A percentile compares a stretch with the other conserved stretches of the same genome.
Evolutionary conservation across 306 rosid genomes (phyloP).

Genomic region (Abrus pulchellus): DNA sequence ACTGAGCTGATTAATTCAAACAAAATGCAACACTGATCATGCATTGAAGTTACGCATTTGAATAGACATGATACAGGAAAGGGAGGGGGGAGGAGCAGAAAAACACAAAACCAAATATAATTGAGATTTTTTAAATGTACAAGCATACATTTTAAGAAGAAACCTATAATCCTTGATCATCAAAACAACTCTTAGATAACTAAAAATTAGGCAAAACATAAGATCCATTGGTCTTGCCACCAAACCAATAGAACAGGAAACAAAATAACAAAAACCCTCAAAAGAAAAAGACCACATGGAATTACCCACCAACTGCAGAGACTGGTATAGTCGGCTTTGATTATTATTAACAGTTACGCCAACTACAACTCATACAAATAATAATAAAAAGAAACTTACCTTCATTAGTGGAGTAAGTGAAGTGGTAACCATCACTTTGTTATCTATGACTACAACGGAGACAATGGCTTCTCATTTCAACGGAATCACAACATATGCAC

Average conservation of each 20-base stretch:
- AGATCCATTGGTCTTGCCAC: constrained; percentile 2
- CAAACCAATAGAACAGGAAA: not conserved
- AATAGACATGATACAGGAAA: not conserved
- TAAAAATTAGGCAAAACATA: not conserved
- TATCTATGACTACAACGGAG: not conserved
- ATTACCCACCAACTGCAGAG: constrained; percentile 3
- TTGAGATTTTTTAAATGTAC: not conserved
- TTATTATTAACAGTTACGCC: constrained; percentile 20
- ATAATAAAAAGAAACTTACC: constrained; percentile 19
- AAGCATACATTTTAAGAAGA: not conserved
- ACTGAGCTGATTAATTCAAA: too few species aligned
- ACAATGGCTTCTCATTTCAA: constrained; percentile 12
- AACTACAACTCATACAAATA: constrained; percentile 17
- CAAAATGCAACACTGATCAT: not conserved
- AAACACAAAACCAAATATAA: not conserved
- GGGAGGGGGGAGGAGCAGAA: too few species aligned
- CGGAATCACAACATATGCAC: constrained; percentile 1
- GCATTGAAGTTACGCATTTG: not conserved
- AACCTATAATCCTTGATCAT: not conserved
- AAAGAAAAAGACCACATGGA: constrained; percentile 25
- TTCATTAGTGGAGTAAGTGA: constrained; percentile 13
- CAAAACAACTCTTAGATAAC: not conserved
- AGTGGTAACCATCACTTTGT: not conserved
- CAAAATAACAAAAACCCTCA: not conserved
- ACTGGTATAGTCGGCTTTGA: constrained; percentile 1